These are phyloP conservation scores for Boeremia exigua DNA, from an alignment of 2,329 filamentous ascomycete species.

Conservation along the genomic window DNA sequence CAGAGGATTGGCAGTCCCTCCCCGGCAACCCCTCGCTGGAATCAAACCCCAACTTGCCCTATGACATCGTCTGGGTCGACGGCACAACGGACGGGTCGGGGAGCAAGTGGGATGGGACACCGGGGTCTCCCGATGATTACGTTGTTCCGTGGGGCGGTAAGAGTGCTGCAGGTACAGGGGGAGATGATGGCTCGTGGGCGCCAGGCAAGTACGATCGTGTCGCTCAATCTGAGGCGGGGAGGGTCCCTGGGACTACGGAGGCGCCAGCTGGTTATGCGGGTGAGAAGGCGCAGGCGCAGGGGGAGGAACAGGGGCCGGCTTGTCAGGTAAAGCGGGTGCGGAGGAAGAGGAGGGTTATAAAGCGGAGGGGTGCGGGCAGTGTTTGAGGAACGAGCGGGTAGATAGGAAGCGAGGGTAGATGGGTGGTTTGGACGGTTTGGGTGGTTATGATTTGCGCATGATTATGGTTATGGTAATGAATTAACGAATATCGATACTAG, in stretches of 20 bases:
- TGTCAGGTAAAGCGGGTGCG: not conserved
- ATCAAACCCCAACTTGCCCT: constrained; percentile 10
- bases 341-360: too few species aligned
- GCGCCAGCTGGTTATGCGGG: not conserved
- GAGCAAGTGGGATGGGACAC: not conserved
- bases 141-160: not conserved
- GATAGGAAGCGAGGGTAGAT: too few species aligned
- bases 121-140: constrained; percentile 19
- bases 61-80: constrained; percentile 24
- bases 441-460: too few species aligned
- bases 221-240: not conserved
- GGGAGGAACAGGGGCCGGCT: not conserved
- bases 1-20: not conserved
- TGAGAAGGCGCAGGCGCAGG: not conserved
- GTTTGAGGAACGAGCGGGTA: too few species aligned
- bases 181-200: not conserved
- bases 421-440: too few species aligned
- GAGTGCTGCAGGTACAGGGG: not conserved
- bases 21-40: constrained; percentile 6
- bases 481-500: too few species aligned
- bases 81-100: constrained; percentile 17
- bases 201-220: not conserved
- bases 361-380: too few species aligned
- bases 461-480: too few species aligned
- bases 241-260: not conserved